Conservation (phyloP, 768 basidiomycete species). For the Leccinum olivaceopallidum region DNA sequence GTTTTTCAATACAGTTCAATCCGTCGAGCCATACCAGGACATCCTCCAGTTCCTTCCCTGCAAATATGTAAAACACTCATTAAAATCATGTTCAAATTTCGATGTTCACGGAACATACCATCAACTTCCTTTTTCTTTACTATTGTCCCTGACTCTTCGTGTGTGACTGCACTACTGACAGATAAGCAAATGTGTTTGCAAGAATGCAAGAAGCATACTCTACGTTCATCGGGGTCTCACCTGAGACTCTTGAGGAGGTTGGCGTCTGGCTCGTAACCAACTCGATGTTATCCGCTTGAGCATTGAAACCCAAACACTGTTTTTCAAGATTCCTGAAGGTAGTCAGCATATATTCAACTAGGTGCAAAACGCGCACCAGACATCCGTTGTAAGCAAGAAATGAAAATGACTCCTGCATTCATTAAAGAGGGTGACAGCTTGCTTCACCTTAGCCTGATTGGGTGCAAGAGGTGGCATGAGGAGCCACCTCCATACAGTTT, state of each 20-base stretch:
- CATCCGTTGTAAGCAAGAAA: slow-evolving; percentile 4
- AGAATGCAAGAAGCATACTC: background rate
- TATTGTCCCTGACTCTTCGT: background rate
- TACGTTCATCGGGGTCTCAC: background rate
- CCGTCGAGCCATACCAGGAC: background rate
- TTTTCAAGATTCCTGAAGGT: slow-evolving; percentile 5
- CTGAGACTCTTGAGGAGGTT: background rate
- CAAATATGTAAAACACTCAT: background rate
- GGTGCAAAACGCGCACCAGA: background rate
- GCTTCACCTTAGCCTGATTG: background rate
- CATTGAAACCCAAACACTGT: background rate
- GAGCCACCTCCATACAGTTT: background rate
- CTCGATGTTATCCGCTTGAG: background rate
- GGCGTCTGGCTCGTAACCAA: background rate
- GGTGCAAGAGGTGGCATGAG: background rate
- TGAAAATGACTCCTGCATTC: background rate
- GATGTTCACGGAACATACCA: background rate
- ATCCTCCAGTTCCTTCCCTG: background rate
- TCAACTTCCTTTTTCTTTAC: background rate
- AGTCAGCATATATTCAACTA: background rate
- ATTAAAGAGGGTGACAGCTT: background rate
- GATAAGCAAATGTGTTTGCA: background rate
- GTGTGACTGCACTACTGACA: background rate
- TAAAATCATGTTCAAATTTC: background rate
- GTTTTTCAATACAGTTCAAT: background rate